Percentiles rank a stretch among this genome's conserved stretches.
Conservation (phyloP, 1,139 yeast species). For the Sugiyamaella paludigena region DNA sequence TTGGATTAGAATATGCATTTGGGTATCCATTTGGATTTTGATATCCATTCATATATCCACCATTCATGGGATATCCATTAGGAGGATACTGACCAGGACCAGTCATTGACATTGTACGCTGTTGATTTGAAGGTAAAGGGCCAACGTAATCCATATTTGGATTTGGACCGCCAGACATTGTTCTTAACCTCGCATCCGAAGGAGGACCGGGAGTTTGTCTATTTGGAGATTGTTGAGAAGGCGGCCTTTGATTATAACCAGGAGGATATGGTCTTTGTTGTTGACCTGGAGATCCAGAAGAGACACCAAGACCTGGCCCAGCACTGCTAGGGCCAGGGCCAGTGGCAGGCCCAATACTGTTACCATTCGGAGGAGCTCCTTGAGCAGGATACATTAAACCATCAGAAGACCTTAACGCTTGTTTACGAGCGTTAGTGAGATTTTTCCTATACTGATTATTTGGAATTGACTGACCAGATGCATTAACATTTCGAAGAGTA, state of each 20-base stretch:
- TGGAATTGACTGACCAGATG: slow-evolving; percentile 8
- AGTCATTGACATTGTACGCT: slow-evolving; percentile 23
- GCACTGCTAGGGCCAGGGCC: slow-evolving; percentile 17
- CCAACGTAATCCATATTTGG: not conserved
- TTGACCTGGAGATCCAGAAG: slow-evolving; percentile 3
- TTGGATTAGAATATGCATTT: not conserved
- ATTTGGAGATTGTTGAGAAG: slow-evolving; percentile 1
- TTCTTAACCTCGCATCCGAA: slow-evolving; percentile 11
- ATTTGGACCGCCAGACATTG: slow-evolving; percentile 11
- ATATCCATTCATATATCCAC: no score
- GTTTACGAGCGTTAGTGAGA: slow-evolving; percentile 32
- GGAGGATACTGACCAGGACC: slow-evolving; percentile 1
- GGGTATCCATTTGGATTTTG: no score
- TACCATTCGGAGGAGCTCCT: slow-evolving; percentile 10
- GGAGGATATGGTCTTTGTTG: slow-evolving; percentile 2
- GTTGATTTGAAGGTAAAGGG: slow-evolving; percentile 1
- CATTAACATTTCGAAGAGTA: slow-evolving; percentile 26
- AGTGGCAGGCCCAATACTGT: slow-evolving; percentile 12
- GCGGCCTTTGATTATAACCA: slow-evolving; percentile 4
- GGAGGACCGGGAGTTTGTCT: slow-evolving; percentile 11
- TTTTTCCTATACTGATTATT: slow-evolving; percentile 35
- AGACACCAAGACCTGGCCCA: slow-evolving; percentile 8
- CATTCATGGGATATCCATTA: no score
- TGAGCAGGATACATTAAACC: slow-evolving; percentile 22
- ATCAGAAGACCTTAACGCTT: slow-evolving; percentile 27